Base-by-base conservation (phyloP, 2,329 filamentous ascomycete species). In the Cytospora piceae region DNA sequence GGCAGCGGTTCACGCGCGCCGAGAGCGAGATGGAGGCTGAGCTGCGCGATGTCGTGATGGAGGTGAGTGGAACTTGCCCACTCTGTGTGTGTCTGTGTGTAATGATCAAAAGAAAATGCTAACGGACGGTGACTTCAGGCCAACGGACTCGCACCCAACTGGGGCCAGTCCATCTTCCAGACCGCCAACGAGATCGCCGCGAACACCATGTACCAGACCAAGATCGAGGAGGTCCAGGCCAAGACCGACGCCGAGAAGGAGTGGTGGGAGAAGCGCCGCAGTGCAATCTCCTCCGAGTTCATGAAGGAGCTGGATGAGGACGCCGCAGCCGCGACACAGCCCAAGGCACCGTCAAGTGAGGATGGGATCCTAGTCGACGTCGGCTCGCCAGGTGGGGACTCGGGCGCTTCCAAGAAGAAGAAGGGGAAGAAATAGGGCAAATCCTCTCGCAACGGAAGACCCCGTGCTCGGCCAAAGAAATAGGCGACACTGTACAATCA, bases 11-110 rank as follows among this genome's bases (percentile, higher is more conserved):
- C 78, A 80, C 89, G 78, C 86, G 93, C 59, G 95, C 94, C 0
- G 95, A 99, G 85, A 94, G 96, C 81, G 95, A 99, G 80, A 96
- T 98, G 83, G 94, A 99, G 80, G 92, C 93, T 71, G 95, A 99
- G 80, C 83, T 99, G 68, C 87, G 92, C 72, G 95, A 99, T 78
- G 94, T 98, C 29, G 93, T 98, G 39, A 87, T 89, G 72, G 94
- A 98, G 88, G 93, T 96, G 77, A 68, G 84, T 72, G 11, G 46
- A 4, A 12, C 20, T 24, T 49, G 46, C 20, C 42, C 42, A n/a
- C 17, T 11, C 22, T 24, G 6, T 49, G 22, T 49, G 22, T 22
- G 42, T 22, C n/a, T 22, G 46, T 24, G 11, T 24, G n/a, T 22
- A 17, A 24, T n/a, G 22, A 22, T 9, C 17, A n/a, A n/a, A 46